phyloP scores from a whole-genome alignment of 129 eudicot genomes.

The Scalesia atractyloides region DNA sequence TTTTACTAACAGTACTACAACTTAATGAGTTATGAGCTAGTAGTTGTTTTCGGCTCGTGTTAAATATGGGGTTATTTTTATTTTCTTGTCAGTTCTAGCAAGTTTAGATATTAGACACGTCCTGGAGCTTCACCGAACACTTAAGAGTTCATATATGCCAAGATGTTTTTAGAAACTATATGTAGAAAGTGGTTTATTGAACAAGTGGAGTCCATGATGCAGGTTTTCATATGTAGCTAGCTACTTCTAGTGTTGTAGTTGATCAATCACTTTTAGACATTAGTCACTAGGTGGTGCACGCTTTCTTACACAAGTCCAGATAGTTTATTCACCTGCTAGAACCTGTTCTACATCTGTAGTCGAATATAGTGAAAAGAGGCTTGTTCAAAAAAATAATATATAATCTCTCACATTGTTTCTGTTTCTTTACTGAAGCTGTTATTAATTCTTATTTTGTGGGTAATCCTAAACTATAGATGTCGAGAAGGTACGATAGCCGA shows the following conservation, averaged over 20 bases:
- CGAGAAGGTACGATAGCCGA: conserved; percentile 84
- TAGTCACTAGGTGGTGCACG: not conserved
- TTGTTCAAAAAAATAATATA: no score
- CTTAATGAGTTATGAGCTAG: not conserved
- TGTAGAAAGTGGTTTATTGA: not conserved
- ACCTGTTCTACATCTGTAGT: conserved; percentile 3
- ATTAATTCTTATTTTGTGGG: conserved; percentile 21
- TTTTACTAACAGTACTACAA: not conserved
- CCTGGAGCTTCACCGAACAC: not conserved
- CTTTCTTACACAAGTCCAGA: not conserved
- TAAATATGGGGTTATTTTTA: not conserved
- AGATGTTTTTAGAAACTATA: not conserved
- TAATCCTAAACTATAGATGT: conserved; percentile 43
- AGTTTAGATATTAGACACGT: not conserved
- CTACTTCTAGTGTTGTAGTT: not conserved
- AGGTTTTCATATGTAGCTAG: not conserved
- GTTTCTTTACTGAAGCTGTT: conserved; percentile 9
- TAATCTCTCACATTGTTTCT: conserved; percentile 10
- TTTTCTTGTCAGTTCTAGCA: not conserved
- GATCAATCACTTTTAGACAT: not conserved
- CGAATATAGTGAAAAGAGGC: not conserved
- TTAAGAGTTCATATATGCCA: not conserved
- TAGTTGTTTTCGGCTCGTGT: not conserved
- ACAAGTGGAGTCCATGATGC: not conserved
- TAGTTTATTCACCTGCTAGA: not conserved